Conservation (phyloP, 192 early-diverging fungal genomes). For the Globomyces pollinis-pini region DNA sequence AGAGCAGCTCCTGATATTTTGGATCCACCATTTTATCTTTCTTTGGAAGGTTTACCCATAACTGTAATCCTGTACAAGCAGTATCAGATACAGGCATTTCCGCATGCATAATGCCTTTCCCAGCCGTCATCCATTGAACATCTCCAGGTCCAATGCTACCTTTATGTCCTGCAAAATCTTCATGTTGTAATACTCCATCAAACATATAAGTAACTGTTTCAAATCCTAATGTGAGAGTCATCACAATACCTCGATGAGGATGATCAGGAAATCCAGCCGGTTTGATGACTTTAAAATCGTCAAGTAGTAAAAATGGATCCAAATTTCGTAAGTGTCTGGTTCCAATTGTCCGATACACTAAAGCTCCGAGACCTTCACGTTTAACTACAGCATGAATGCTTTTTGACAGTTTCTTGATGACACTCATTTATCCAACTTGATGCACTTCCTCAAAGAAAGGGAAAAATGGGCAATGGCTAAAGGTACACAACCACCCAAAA, state of each 20-base stretch:
- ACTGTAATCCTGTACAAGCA: conserved; percentile 41
- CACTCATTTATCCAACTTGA: too few species aligned
- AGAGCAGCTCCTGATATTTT: conserved; percentile 43
- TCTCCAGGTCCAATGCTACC: conserved; percentile 38
- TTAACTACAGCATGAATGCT: not conserved
- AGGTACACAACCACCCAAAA: too few species aligned
- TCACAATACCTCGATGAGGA: not conserved
- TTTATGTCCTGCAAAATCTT: conserved; percentile 50
- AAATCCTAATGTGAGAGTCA: too few species aligned
- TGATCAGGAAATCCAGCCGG: not conserved
- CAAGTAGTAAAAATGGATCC: conserved; percentile 88
- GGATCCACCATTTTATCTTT: conserved; percentile 60
- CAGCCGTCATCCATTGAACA: conserved; percentile 64
- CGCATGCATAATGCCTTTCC: conserved; percentile 55
- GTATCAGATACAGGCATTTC: conserved; percentile 34
- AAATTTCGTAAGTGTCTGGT: conserved; percentile 54
- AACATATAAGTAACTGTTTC: conserved; percentile 62
- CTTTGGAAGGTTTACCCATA: conserved; percentile 71
- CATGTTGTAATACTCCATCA: conserved; percentile 47
- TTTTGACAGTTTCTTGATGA: too few species aligned
- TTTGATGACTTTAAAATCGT: conserved; percentile 27
- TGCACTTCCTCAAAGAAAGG: too few species aligned
- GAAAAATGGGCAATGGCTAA: too few species aligned
- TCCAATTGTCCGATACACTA: conserved; percentile 74
- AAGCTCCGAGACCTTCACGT: conserved; percentile 74